These are phyloP conservation scores for Closterium sp. DNA, from an alignment of 139 green algal genomes.

Conservation along the genomic window DNA sequence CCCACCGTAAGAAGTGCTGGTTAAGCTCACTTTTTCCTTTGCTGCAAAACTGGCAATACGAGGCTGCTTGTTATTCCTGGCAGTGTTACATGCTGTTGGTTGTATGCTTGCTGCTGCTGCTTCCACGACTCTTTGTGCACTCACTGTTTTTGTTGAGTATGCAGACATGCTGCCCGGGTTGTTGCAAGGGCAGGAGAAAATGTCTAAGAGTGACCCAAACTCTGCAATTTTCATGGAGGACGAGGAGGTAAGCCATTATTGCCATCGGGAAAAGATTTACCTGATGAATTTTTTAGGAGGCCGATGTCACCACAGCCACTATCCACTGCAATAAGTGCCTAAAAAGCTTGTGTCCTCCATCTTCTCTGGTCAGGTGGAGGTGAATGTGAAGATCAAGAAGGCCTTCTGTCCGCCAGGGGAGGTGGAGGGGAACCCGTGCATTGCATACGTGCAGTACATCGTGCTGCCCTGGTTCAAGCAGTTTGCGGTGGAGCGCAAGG, in stretches of 20 bases:
- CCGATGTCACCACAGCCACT: too few relatives aligned
- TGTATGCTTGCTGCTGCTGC: background rate
- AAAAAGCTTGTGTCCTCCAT: too few relatives aligned
- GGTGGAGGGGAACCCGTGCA: conserved; percentile 87
- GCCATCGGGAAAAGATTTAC: too few relatives aligned
- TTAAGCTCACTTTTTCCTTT: background rate
- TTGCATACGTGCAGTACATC: conserved; percentile 92
- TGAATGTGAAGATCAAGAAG: conserved; percentile 98
- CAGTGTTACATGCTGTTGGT: background rate
- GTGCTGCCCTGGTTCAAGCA: conserved; percentile 85
- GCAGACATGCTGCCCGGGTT: conserved; percentile 51
- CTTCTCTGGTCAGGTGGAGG: conserved; percentile 65
- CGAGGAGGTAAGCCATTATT: conserved; percentile 24
- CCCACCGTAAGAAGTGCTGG: conserved; percentile 88
- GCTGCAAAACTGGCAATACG: too few relatives aligned
- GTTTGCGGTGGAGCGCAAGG: conserved; percentile 70
- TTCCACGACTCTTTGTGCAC: background rate
- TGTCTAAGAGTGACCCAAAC: conserved; percentile 96
- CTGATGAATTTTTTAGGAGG: too few relatives aligned
- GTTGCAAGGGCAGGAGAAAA: conserved; percentile 96
- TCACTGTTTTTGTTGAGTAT: background rate
- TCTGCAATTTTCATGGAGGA: conserved; percentile 90
- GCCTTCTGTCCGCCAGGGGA: conserved; percentile 81
- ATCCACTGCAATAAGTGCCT: too few relatives aligned
- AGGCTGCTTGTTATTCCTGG: background rate